Conservation (phyloP, 2,329 filamentous ascomycete genomes). For the Cryphonectria radicalis region DNA sequence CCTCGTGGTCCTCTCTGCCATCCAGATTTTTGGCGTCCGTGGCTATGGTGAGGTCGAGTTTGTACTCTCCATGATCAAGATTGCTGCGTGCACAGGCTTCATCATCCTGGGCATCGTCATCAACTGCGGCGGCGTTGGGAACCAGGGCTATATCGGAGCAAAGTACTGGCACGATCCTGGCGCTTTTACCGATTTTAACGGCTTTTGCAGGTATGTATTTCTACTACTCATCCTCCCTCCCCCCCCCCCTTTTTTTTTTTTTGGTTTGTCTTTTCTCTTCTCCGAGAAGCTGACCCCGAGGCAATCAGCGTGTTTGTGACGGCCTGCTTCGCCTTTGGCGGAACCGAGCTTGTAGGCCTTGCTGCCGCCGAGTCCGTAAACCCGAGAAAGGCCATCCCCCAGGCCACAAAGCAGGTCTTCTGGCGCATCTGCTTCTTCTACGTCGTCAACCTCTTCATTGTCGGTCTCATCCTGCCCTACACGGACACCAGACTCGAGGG, state of each 20-base stretch:
- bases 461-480: constrained; percentile 54
- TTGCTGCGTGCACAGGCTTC: constrained; percentile 63
- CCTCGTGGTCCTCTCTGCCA: constrained; percentile 52
- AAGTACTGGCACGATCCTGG: constrained; percentile 63
- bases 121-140: constrained; percentile 59
- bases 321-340: constrained; percentile 55
- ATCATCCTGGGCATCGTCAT: constrained; percentile 67
- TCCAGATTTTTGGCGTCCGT: constrained; percentile 61
- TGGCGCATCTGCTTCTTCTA: constrained; percentile 60
- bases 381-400: constrained; percentile 52
- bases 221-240: too few species aligned
- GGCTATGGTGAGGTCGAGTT: constrained; percentile 66
- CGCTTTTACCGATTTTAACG: constrained; percentile 57
- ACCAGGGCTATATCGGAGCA: constrained; percentile 63
- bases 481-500: constrained; percentile 46
- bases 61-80: constrained; percentile 60
- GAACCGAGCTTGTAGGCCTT: constrained; percentile 57
- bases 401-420: constrained; percentile 58
- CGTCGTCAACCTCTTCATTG: constrained; percentile 54
- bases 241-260: too few species aligned
- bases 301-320: constrained; percentile 52
- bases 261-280: background rate
- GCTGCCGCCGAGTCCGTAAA: constrained; percentile 56
- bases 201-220: constrained; percentile 42
- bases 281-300: background rate